Evolutionary conservation across 768 basidiomycete genomes (phyloP).

Genomic region (Exsudoporus frostii): DNA sequence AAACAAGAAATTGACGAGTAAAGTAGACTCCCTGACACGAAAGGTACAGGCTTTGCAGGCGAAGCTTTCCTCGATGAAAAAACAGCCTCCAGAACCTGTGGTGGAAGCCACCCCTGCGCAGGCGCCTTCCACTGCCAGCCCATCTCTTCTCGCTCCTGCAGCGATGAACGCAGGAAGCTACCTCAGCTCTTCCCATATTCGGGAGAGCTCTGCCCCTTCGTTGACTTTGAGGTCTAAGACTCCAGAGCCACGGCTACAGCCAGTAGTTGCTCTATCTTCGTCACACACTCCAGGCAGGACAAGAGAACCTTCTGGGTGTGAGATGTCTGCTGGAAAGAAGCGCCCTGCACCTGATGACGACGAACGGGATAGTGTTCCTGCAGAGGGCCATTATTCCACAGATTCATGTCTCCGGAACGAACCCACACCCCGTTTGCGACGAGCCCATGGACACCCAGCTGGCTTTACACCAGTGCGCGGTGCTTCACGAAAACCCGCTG

Average conservation of each 20-base stretch:
- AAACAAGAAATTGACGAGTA: conserved; percentile 70
- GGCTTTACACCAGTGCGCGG: conserved; percentile 74
- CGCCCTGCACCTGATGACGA: conserved; percentile 77
- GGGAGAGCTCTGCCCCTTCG: conserved; percentile 44
- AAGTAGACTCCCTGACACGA: conserved; percentile 67
- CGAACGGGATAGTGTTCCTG: conserved; percentile 57
- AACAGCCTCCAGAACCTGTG: conserved; percentile 24
- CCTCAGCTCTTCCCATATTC: conserved; percentile 8
- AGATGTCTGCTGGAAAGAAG: conserved; percentile 57
- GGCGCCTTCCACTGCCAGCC: conserved; percentile 9
- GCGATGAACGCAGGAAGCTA: not conserved
- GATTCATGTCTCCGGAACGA: conserved; percentile 36
- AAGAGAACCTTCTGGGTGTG: conserved; percentile 29
- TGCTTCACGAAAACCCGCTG: conserved; percentile 33
- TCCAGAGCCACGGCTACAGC: conserved; percentile 40
- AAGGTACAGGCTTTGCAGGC: conserved; percentile 71
- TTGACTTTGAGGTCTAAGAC: conserved; percentile 47
- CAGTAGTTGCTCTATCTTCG: conserved; percentile 20
- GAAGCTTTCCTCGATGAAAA: conserved; percentile 58
- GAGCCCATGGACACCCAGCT: conserved; percentile 53
- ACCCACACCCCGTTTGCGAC: conserved; percentile 61
- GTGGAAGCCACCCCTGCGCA: conserved; percentile 11
- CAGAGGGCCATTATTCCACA: conserved; percentile 56
- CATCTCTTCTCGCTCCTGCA: conserved; percentile 11
- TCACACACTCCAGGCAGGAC: conserved; percentile 49